phyloP scores from a whole-genome alignment of 441 rosid species.

The Erodium chrysanthum region DNA sequence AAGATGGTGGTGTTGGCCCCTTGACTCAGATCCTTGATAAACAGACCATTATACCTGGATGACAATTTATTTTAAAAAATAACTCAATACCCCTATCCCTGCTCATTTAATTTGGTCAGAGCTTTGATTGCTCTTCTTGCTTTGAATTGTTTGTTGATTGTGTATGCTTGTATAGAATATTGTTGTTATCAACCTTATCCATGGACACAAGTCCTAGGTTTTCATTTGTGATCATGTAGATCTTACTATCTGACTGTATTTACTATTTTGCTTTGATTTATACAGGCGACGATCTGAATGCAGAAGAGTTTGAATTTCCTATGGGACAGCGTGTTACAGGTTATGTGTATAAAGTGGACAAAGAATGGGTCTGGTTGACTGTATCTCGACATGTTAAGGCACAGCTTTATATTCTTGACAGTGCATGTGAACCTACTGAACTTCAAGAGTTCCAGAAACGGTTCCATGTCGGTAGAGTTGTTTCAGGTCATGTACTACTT shows the following conservation, averaged over 20 bases:
- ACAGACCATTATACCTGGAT: neutral
- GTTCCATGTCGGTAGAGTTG: conserved; percentile 55
- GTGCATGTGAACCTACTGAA: conserved; percentile 60
- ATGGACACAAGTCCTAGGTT: neutral
- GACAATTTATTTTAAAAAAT: neutral
- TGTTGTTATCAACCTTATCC: neutral
- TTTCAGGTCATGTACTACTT: conserved; percentile 57
- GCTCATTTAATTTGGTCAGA: neutral
- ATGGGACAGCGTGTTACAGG: conserved; percentile 54
- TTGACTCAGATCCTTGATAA: neutral
- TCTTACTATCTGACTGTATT: conserved; percentile 7
- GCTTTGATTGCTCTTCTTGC: neutral
- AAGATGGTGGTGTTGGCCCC: conserved; percentile 2
- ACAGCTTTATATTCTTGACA: conserved; percentile 63
- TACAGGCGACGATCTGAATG: conserved; percentile 22
- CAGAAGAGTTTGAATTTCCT: conserved; percentile 40
- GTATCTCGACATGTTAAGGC: conserved; percentile 69
- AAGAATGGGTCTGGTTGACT: conserved; percentile 80
- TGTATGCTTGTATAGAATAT: neutral
- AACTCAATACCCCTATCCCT: neutral
- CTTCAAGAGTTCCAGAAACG: conserved; percentile 58
- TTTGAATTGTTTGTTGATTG: neutral
- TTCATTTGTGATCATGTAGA: neutral
- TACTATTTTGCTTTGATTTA: conserved; percentile 36
- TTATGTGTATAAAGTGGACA: conserved; percentile 79